Evolutionary conservation across 1,139 yeast genomes (phyloP), one percentile per base, ranked within the genome.

Genomic region (Tardiomyces digboiensis): DNA sequence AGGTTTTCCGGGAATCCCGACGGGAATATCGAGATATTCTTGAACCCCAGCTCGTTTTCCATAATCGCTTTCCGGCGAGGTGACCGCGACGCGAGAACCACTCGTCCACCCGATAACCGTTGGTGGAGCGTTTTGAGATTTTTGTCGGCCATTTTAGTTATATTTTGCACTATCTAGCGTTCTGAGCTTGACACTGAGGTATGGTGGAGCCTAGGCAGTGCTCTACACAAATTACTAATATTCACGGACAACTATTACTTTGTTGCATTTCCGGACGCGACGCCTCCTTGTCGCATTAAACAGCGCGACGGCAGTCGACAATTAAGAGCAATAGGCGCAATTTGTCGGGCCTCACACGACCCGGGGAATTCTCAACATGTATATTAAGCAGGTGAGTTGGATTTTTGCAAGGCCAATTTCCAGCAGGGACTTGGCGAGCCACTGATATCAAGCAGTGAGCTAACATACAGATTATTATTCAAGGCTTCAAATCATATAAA

Each of bases 401-500:
- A 3, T 12, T n/a, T 7, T 13, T 8, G 22, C 29, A 10, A 16
- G 10, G 13, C 36, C 7, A 14, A 19, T 12, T 39, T 19, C 18
- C 19, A 7, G 29, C 8, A 7, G 36, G 33, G 37, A 14, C 20
- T 18, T n/a, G 23, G 21, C 19, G 39, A 12, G 38, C 33, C 38
- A 42, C 29, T 39, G 39, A 21, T 41, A 4, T 16, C 33, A 26
- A 26, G 12, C n/a, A n/a, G n/a, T n/a, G 21, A 12, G 21, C 22
- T 22, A 49, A 53, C 39, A 42, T 44, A 14, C 46, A 75, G 67
- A 77, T 89, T 40, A 74, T 77, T 13, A 85, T 91, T 49, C 95
- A 88, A 61, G 98, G 98, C 39, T 91, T 91, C 71, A 88, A 88
- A 65, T 89, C 98, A 49, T 91, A 88, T 64, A 83, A 85, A 67